Base-by-base conservation (phyloP, 805 yeast species). In the Candida nitratophila region DNA sequence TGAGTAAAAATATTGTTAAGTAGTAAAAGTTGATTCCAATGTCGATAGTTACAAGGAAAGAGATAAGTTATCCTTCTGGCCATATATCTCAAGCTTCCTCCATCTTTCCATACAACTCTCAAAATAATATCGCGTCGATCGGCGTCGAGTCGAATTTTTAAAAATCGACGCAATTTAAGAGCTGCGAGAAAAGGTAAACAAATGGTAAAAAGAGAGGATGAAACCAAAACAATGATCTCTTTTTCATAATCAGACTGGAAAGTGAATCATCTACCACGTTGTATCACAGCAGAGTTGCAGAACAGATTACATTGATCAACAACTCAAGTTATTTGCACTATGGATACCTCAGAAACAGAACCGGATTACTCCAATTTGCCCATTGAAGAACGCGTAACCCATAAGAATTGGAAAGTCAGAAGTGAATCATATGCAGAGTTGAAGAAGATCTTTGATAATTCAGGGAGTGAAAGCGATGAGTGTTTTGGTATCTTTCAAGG, bases 371-470 rank as follows among this genome's bases (percentile, higher is more conserved):
- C 81, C 21, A 54, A 70, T 6, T 66, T 88, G 37, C 81, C 95
- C 1, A 59, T 88, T 22, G 77, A 74, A 16, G 88, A 85, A 43
- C 70, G 88, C 42, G 64, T 85, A 42, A 66, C 62, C 8, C 89
- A 85, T 59, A 82, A 83, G 57, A 76, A 66, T 6, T 93, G 98
- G 98, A 90, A 88, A 63, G 97, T 80, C 14, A 79, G 99, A 47
- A 66, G 76, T 44, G 76, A 70, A 16, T 96, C 91, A 0, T 91
- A 90, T 60, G 84, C 81, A 44, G 91, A 86, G 53, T 57, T 81
- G 42, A 64, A 70, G 19, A 66, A 66, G 36, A 60, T 55, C 35
- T 84, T 86, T 54, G 68, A 73, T 40, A 66, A 60, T 40, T 74
- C 86, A 1, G 70, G 79, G 3, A 69, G 70, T 48, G 81, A 75